These are phyloP conservation scores for Amaranthus tricolor DNA, from an alignment of 179 eudicot species.

Conservation along the genomic window DNA sequence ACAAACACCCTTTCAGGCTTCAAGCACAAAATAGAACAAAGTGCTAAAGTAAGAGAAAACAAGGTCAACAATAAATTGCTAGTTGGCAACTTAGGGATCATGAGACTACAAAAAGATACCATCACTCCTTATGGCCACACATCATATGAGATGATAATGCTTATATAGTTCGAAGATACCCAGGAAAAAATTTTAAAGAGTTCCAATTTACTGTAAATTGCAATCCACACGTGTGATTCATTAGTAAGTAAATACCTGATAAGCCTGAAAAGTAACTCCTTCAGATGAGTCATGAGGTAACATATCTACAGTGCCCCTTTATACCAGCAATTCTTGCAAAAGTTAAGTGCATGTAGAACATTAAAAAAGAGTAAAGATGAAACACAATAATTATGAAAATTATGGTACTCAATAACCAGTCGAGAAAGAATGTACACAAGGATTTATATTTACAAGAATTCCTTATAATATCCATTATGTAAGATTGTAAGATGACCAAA, in stretches of 20 bases:
- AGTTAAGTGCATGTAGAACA: constrained; percentile 23
- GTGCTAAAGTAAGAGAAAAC: neutral
- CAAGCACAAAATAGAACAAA: neutral
- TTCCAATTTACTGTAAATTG: neutral
- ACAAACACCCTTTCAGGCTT: neutral
- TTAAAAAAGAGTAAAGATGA: constrained; percentile 18
- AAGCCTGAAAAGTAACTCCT: constrained; percentile 10
- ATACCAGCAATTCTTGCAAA: constrained; percentile 39
- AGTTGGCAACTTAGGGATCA: neutral
- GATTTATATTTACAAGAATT: constrained; percentile 18
- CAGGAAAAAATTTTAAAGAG: neutral
- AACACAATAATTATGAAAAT: neutral
- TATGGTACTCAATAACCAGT: neutral
- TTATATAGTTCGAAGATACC: neutral
- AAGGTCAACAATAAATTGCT: neutral
- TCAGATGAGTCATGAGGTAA: constrained; percentile 18
- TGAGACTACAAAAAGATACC: neutral
- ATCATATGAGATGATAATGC: neutral
- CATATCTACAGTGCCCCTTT: constrained; percentile 25
- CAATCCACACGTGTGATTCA: constrained; percentile 10
- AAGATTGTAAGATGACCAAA: too few relatives aligned
- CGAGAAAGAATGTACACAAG: constrained; percentile 16
- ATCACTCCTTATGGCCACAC: too few relatives aligned
- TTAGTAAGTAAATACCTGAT: constrained; percentile 33
- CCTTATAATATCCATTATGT: neutral